Evolutionary conservation across 2,329 filamentous ascomycete genomes (phyloP).

Genomic region (Simplicillium aogashimaense): DNA sequence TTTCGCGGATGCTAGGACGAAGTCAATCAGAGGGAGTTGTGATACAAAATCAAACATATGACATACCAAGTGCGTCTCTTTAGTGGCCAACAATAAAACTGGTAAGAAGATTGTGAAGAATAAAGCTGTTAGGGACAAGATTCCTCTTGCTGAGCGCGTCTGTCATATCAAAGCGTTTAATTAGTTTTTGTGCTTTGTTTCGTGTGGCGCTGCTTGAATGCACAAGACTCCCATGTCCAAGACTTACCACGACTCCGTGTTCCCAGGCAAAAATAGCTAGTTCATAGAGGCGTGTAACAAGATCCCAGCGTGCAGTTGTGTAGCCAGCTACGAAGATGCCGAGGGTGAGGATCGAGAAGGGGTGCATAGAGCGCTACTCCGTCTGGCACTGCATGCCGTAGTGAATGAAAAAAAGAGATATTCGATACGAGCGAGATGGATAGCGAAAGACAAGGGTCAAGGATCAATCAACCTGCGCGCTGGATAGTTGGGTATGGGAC

Average conservation of each 20-base stretch:
- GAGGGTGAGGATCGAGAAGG: conserved; percentile 89
- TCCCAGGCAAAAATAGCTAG: conserved; percentile 96
- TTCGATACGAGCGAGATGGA: conserved; percentile 12
- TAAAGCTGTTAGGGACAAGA: conserved; percentile 69
- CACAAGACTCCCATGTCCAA: too few relatives aligned
- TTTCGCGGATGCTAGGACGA: conserved; percentile 66
- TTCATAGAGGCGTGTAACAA: conserved; percentile 94
- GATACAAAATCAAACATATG: neutral
- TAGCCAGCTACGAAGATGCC: conserved; percentile 99
- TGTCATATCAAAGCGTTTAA: conserved; percentile 22
- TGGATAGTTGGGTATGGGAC: too few relatives aligned
- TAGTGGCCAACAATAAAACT: conserved; percentile 69
- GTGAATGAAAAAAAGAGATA: conserved; percentile 8
- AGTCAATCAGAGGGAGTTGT: neutral
- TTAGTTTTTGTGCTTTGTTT: neutral
- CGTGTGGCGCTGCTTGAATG: neutral
- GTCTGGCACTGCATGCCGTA: conserved; percentile 32
- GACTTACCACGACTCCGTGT: conserved; percentile 86
- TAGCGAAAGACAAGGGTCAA: neutral
- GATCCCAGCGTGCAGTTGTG: conserved; percentile 98
- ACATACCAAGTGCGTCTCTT: conserved; percentile 70
- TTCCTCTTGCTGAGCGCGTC: conserved; percentile 79
- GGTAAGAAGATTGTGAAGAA: conserved; percentile 81
- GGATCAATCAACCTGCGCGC: too few relatives aligned
- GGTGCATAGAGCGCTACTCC: conserved; percentile 70